Evolutionary conservation across 495 filamentous ascomycete species (phyloP), one percentile per base, ranked within the genome.

Genomic region (Penicillium taxi): DNA sequence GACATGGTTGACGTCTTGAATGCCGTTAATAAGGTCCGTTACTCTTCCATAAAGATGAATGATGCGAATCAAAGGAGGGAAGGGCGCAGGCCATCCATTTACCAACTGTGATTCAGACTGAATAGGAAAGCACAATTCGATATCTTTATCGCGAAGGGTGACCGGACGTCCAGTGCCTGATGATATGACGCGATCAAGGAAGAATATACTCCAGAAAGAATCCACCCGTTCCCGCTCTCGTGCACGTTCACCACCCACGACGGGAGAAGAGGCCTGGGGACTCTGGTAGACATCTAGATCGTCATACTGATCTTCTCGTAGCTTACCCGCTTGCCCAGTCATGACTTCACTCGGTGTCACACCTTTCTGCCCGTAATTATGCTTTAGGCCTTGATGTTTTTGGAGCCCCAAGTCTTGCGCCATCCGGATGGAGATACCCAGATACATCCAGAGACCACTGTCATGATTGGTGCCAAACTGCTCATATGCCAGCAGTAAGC

Each of bases 391-490:
- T 42, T 84, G 81, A 19, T 78, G 58, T 32, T 85, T 89, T 42
- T 86, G 82, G 47, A 93, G 68, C 2, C 86, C 86, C 4, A 93
- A 68, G 53, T 93, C 86, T 37, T 88, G 75, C 0, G 82, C 83
- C 83, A 93, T 87, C 17, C 86, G 74, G 45, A 93, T 90, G 0
- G 84, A 79, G 39, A 85, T 78, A 1, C 86, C 86, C 11, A 90
- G 63, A 45, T 88, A 89, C 84, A 89, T 90, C 86, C 85, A 93
- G 12, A 93, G 63, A 2, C 84, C 84, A 55, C 85, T 90, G 50
- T 90, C 86, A 42, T 83, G 81, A 46, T 86, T 85, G 14, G 81
- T 80, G 9, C 86, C 86, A 41, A 93, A 93, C 26, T 84, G 80
- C 43, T 88, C 82, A 55, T 93, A 93, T 0, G 85, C 85, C 55